Evolutionary conservation across 495 filamentous ascomycete genomes (phyloP).

Genomic region (Lepidopterella palustris): DNA sequence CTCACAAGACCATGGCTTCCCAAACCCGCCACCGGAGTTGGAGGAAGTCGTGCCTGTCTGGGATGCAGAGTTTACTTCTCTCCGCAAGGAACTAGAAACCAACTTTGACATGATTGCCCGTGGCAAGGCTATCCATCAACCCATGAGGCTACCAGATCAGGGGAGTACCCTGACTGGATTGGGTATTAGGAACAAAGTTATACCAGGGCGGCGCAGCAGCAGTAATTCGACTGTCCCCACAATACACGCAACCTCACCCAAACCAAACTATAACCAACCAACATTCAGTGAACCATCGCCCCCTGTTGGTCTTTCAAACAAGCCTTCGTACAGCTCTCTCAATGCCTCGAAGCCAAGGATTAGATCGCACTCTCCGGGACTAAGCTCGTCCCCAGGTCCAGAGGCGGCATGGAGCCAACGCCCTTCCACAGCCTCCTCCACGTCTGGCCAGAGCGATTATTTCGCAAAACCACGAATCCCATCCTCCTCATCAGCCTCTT

Average conservation of each 20-base stretch:
- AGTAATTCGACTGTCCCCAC: slow-evolving; percentile 7
- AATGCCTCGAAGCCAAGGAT: slow-evolving; percentile 18
- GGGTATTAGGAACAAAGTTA: slow-evolving; percentile 35
- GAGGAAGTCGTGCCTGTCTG: slow-evolving; percentile 65
- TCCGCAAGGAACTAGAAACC: slow-evolving; percentile 67
- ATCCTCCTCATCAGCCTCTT: slow-evolving; percentile 12
- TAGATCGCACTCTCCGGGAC: slow-evolving; percentile 20
- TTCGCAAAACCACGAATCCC: slow-evolving; percentile 18
- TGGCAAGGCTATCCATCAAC: slow-evolving; percentile 66
- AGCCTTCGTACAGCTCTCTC: slow-evolving; percentile 18
- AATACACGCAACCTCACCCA: slow-evolving; percentile 4
- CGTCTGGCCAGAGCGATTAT: slow-evolving; percentile 24
- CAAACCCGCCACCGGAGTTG: slow-evolving; percentile 66
- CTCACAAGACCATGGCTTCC: slow-evolving; percentile 63
- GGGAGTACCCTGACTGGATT: slow-evolving; percentile 33
- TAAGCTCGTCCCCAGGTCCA: slow-evolving; percentile 1
- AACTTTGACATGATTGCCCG: slow-evolving; percentile 57
- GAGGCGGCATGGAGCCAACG: slow-evolving; percentile 9
- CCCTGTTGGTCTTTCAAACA: slow-evolving; percentile 8
- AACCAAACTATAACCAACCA: slow-evolving; percentile 7
- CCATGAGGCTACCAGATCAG: slow-evolving; percentile 46
- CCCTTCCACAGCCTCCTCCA: slow-evolving; percentile 14
- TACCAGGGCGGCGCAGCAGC: slow-evolving; percentile 5
- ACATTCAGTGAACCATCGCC: slow-evolving; percentile 20
- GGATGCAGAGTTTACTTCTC: slow-evolving; percentile 57